Conservation (phyloP, 2,329 filamentous ascomycete genomes). For the Apiospora sp. region DNA sequence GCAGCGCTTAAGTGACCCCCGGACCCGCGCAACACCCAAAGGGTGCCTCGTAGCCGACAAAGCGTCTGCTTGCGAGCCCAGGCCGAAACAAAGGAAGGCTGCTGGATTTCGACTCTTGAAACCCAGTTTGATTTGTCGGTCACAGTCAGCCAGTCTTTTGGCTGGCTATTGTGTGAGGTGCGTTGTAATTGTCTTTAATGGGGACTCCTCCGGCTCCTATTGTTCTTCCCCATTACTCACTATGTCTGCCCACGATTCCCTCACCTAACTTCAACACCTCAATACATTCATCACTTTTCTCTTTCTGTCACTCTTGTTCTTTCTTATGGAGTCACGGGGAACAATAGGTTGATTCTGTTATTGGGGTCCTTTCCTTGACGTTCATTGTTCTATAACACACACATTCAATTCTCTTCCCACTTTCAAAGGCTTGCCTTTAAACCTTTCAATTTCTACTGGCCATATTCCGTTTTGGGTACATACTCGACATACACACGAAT, state of each 20-base stretch:
- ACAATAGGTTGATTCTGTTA: slow-evolving; percentile 26
- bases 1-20: slow-evolving; percentile 38
- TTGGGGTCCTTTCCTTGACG: slow-evolving; percentile 2
- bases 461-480: slow-evolving; percentile 22
- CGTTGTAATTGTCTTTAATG: slow-evolving; percentile 25
- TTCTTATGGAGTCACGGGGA: slow-evolving; percentile 29
- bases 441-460: slow-evolving; percentile 27
- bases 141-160: slow-evolving; percentile 27
- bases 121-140: slow-evolving; percentile 18
- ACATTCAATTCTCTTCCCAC: neutral
- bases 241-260: slow-evolving; percentile 22
- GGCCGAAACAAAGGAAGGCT: slow-evolving; percentile 35
- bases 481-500: neutral
- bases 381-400: slow-evolving; percentile 32
- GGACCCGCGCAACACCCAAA: slow-evolving; percentile 36
- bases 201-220: slow-evolving; percentile 23
- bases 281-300: slow-evolving; percentile 22
- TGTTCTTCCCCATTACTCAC: slow-evolving; percentile 37
- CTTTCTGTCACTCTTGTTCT: slow-evolving; percentile 25
- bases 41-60: slow-evolving; percentile 34
- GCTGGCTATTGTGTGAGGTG: slow-evolving; percentile 26
- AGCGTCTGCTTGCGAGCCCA: slow-evolving; percentile 29
- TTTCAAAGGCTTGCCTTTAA: slow-evolving; percentile 26
- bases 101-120: slow-evolving; percentile 30
- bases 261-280: slow-evolving; percentile 15